These are phyloP conservation scores for Penicilliopsis zonata DNA, from an alignment of 495 filamentous ascomycete species.

Conservation along the genomic window DNA sequence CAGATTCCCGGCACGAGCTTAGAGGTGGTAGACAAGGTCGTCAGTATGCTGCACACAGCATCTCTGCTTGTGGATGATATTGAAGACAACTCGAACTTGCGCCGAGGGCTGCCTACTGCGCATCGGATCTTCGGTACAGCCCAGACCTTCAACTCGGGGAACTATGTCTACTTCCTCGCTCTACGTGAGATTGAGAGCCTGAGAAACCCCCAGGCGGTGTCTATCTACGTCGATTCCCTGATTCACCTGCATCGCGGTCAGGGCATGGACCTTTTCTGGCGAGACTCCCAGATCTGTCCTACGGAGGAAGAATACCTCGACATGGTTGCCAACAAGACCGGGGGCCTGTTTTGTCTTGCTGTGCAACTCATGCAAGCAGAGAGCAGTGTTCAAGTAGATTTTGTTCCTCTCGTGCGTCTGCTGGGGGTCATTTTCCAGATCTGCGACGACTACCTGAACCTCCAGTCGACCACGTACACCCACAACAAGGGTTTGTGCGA, in stretches of 20 bases:
- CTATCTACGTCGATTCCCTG: not conserved
- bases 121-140: conserved; percentile 14
- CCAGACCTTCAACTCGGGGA: conserved; percentile 38
- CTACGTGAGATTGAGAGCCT: not conserved
- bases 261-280: conserved; percentile 16
- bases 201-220: not conserved
- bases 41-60: not conserved
- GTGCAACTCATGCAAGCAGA: conserved; percentile 9
- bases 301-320: conserved; percentile 12
- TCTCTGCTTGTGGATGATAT: conserved; percentile 13
- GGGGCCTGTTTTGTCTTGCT: conserved; percentile 16
- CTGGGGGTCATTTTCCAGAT: conserved; percentile 17
- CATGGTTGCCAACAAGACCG: conserved; percentile 19
- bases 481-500: conserved; percentile 13
- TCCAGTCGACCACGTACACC: conserved; percentile 10
- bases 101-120: conserved; percentile 14
- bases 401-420: conserved; percentile 4
- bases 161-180: conserved; percentile 9
- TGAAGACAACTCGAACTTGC: conserved; percentile 16
- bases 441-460: conserved; percentile 21
- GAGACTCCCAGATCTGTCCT: conserved; percentile 7
- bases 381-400: conserved; percentile 1
- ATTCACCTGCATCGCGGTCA: conserved; percentile 7
- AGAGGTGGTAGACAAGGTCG: not conserved
- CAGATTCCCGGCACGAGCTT: not conserved